These are phyloP conservation scores for Nannochloropsis gaditana DNA, from an alignment of 108 stramenopile genomes.

Conservation along the genomic window DNA sequence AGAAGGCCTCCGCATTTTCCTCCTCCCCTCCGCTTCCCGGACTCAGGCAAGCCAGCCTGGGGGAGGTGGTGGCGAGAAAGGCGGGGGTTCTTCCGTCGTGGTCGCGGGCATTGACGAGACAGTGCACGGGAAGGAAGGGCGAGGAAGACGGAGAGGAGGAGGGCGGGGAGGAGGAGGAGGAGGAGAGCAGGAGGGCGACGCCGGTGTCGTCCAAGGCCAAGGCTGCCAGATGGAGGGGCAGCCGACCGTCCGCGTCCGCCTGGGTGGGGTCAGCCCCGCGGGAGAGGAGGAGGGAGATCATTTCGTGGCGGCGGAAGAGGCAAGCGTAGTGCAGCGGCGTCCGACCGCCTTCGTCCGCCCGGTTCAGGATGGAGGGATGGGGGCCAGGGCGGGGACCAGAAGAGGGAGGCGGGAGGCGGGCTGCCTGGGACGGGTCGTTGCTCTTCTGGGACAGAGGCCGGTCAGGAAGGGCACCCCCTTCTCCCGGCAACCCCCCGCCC, in stretches of 20 bases:
- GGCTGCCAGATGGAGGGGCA: neutral
- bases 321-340: neutral
- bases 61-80: slow-evolving; percentile 1
- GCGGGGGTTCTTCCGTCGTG: neutral
- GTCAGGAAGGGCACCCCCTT: no score
- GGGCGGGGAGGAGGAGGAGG: neutral
- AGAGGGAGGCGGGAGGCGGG: neutral
- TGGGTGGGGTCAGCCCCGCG: neutral
- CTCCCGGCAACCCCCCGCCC: neutral
- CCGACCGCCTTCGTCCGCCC: neutral
- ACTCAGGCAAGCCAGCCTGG: neutral
- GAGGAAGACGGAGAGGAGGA: neutral
- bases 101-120: neutral
- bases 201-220: neutral
- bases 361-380: neutral
- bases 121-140: neutral
- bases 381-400: neutral
- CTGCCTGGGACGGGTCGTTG: neutral
- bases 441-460: no score
- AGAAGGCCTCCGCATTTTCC: neutral
- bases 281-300: slow-evolving; percentile 1
- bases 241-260: neutral
- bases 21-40: neutral
- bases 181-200: neutral
- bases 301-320: neutral